A percentile compares a stretch with the other conserved stretches of the same genome.
Conservation (phyloP, 257 asterid genomes). For the Fraxinus quadrangulata region DNA sequence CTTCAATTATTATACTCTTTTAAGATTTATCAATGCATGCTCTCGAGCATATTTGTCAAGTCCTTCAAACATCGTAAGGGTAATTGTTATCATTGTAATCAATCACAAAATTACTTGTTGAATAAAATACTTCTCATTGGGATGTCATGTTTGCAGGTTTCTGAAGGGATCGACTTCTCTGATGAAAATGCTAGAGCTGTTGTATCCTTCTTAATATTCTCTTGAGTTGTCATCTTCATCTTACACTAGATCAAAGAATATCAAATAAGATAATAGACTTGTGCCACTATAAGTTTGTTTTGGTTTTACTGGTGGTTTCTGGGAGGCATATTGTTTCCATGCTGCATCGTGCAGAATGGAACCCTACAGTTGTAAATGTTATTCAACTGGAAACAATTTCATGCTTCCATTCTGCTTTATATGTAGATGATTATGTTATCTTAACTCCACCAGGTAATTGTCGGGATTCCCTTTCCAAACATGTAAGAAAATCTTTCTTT, state of each 20-base stretch:
- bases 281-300: background rate
- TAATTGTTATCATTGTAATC: conserved; percentile 4
- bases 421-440: conserved; percentile 34
- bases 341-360: conserved; percentile 5
- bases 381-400: conserved; percentile 12
- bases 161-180: conserved; percentile 98
- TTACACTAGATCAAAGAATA: conserved; percentile 20
- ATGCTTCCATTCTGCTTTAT: conserved; percentile 1
- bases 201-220: conserved; percentile 65
- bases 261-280: background rate
- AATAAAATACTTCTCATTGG: conserved; percentile 16
- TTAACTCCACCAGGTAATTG: conserved; percentile 75
- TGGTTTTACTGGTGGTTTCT: conserved; percentile 16
- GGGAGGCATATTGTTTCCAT: conserved; percentile 11
- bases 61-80: background rate
- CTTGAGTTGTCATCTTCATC: conserved; percentile 19
- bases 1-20: conserved; percentile 8
- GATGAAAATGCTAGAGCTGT: conserved; percentile 96
- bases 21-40: background rate
- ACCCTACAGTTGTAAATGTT: conserved; percentile 12
- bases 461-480: conserved; percentile 97
- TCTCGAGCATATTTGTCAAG: conserved; percentile 7
- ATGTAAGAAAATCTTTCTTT: conserved; percentile 54
- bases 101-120: conserved; percentile 5
- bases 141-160: conserved; percentile 57